Base-by-base conservation (phyloP, 345 rosid genomes). In the Stellera chamaejasme region DNA sequence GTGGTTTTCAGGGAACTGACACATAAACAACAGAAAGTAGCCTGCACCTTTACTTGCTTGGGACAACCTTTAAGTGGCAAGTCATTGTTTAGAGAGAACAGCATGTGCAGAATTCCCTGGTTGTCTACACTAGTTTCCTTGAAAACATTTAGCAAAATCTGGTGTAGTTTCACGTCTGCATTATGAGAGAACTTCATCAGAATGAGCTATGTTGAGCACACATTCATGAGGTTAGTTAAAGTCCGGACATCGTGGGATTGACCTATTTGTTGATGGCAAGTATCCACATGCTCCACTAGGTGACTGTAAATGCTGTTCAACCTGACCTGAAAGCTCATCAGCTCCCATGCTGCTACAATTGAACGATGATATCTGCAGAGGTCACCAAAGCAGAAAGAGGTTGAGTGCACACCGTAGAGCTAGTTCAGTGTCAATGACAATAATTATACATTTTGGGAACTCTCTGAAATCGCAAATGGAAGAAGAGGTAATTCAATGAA, bases 221-320 rank as follows among this genome's bases (percentile, higher is more conserved):
- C 5, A 41, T 13, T 43, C 26, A 10, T 28, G 15, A 23, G 14
- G 12, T 26, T 43, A 28, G 47, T 54, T n/a, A 60, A 56, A 28
- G 48, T 43, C 14, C 46, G 56, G 56, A 48, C 28, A 56, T 36
- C 19, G 27, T 28, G 66, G 58, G n/a, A 19, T 3, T 48, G 55
- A 90, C 97, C 89, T 79, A 69, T 69, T 65, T 63, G 69, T 72
- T 43, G 82, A 57, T 72, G 70, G 72, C 79, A 83, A 32, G 65
- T 71, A 41, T 87, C 84, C 45, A 90, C 80, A 27, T 67, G 74
- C 77, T 60, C 67, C 56, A 58, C 74, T 62, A 90, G 87, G 56
- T 23, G 63, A 63, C 27, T 61, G 65, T 50, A 55, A 43, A 82
- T 58, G 54, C 58, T 69, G 69, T 76, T 73, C 57, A 90, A 61